These are phyloP conservation scores for Escallonia herrerae DNA, from an alignment of 129 eudicot species.

Conservation along the genomic window DNA sequence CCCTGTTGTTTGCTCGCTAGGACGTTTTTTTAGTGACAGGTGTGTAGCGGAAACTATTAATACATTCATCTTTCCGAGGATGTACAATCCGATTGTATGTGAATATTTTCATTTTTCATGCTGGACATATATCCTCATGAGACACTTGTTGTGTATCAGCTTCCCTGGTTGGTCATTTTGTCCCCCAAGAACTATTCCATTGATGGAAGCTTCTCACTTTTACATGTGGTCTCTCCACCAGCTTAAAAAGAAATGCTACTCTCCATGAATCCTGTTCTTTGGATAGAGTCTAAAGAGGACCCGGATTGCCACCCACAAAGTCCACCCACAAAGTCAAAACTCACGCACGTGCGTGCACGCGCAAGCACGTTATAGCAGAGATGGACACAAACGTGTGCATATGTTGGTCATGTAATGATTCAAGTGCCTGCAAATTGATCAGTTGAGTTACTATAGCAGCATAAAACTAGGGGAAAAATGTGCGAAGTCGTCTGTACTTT, in stretches of 20 bases:
- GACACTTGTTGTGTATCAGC: no score
- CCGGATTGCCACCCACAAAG: conserved; percentile 6
- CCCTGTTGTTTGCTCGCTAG: no score
- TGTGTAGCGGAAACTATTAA: no score
- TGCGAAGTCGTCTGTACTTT: background rate
- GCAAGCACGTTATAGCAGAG: conserved; percentile 6
- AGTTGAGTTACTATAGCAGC: conserved; percentile 1
- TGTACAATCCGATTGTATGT: no score
- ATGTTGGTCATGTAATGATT: background rate
- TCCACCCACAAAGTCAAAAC: background rate
- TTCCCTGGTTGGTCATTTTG: background rate
- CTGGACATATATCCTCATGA: no score
- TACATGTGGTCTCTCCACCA: conserved; percentile 50
- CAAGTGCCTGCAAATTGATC: background rate
- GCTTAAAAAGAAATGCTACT: background rate
- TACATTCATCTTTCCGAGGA: no score
- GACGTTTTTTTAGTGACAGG: no score
- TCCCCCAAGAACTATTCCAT: conserved; percentile 11
- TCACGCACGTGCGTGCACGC: conserved; percentile 1
- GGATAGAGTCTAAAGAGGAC: conserved; percentile 11
- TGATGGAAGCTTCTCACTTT: conserved; percentile 31
- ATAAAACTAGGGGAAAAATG: background rate
- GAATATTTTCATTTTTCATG: no score
- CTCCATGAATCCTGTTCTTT: conserved; percentile 15
- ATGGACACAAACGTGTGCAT: conserved; percentile 3